phyloP scores from a whole-genome alignment of 208 protist species.

The Wallacemonas sp. region DNA sequence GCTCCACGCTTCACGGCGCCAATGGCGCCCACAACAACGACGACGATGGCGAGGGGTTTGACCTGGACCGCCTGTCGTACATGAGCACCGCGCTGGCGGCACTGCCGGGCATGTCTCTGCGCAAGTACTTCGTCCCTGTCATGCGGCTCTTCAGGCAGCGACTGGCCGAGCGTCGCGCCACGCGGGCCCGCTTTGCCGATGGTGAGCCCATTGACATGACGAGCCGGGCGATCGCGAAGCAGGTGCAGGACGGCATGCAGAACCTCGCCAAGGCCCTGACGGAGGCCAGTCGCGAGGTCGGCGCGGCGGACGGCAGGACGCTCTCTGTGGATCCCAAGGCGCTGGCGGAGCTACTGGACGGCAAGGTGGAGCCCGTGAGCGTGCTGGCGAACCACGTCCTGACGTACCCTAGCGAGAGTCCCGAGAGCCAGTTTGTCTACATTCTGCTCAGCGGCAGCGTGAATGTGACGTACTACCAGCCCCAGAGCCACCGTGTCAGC shows the following conservation, averaged over 20 bases:
- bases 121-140: constrained; percentile 70
- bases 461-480: constrained; percentile 65
- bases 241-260: constrained; percentile 38
- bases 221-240: constrained; percentile 23
- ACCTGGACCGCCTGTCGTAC: constrained; percentile 73
- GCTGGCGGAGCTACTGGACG: constrained; percentile 41
- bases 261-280: constrained; percentile 51
- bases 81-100: constrained; percentile 81
- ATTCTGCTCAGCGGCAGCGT: constrained; percentile 68
- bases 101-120: constrained; percentile 60
- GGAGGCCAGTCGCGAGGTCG: constrained; percentile 27
- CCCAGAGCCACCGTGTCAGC: constrained; percentile 22
- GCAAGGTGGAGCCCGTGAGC: constrained; percentile 56
- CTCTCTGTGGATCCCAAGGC: constrained; percentile 54
- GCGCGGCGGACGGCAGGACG: constrained; percentile 31
- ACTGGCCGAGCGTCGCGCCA: constrained; percentile 35
- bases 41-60: constrained; percentile 29
- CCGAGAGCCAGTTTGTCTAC: constrained; percentile 78
- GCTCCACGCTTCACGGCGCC: not conserved
- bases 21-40: not conserved
- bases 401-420: constrained; percentile 63
- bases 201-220: not conserved
- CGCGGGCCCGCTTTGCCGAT: constrained; percentile 30
- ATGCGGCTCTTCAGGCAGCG: constrained; percentile 59
- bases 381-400: constrained; percentile 64